Base-by-base conservation (phyloP, 805 yeast species). In the Yamadazyma sp. region DNA sequence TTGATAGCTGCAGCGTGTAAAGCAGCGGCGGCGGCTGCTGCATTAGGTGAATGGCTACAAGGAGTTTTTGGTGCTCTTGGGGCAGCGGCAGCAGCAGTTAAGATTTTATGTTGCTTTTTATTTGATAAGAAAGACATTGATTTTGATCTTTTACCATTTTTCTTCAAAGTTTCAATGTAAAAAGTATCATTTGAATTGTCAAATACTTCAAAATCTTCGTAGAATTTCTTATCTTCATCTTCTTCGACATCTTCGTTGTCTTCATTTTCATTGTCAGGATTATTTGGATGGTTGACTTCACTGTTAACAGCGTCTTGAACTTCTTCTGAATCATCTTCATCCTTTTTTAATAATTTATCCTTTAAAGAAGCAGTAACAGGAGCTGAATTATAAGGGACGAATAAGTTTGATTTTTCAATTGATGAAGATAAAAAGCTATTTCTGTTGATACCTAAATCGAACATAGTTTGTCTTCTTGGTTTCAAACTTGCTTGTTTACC, bases 41-140 rank as follows among this genome's bases (percentile, higher is more conserved):
- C 82, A 39, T 70, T 70, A 8, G 83, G 79, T 24, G 78, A 65
- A 41, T 73, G 78, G 5, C 77, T 67, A 35, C 74, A 60, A 4
- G 80, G 72, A 22, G 75, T 66, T 44, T 77, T 75, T n/a, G 87
- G 81, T 8, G 82, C 75, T 50, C 91, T 69, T 38, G 93, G 93
- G 22, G 91, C 86, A 17, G 86, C 87, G 9, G 88, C 88, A 15
- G 91, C 91, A 13, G 86, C 86, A 10, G 91, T 82, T 29, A 81
- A 53, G 39, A 58, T 50, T 47, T 67, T 67, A 30, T 70, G 60
- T n/a, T n/a, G n/a, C 53, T 73, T 75, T 55, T 79, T 78, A 42
- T 66, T 60, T 30, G 73, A 65, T 36, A 78, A 58, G 47, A 73
- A 77, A 23, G 82, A 75, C 77, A 76, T 69, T 11, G 85, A 79